phyloP scores from a whole-genome alignment of 2,329 filamentous ascomycete species.

The Xylaria sp. region DNA sequence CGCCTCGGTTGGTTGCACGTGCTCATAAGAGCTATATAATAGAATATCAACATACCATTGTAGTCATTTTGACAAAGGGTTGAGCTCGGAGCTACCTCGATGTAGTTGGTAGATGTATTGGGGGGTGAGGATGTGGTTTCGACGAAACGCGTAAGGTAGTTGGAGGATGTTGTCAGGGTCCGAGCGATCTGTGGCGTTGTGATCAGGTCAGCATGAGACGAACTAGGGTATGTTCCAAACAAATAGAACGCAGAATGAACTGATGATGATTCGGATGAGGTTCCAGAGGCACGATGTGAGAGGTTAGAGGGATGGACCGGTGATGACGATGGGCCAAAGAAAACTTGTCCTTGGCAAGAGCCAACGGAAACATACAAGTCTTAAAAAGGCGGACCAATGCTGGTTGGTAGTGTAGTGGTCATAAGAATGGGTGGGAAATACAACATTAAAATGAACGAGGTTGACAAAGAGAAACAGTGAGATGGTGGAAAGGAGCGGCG shows the following conservation, averaged over 20 bases:
- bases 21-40: background rate
- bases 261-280: background rate
- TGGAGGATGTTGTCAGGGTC: constrained; percentile 11
- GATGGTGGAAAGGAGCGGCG: constrained; percentile 2
- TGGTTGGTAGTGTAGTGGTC: constrained; percentile 7
- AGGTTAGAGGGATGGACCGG: constrained; percentile 3
- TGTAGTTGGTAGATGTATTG: constrained; percentile 8
- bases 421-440: constrained; percentile 12
- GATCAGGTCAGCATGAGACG: constrained; percentile 28
- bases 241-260: background rate
- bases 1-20: background rate
- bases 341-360: constrained; percentile 6
- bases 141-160: constrained; percentile 3
- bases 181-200: constrained; percentile 21
- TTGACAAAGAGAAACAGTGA: constrained; percentile 11
- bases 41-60: constrained; percentile 48
- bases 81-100: constrained; percentile 38
- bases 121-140: constrained; percentile 22
- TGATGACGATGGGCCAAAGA: background rate
- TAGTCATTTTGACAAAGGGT: constrained; percentile 48
- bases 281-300: background rate
- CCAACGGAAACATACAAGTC: constrained; percentile 18
- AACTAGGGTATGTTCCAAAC: constrained; percentile 1
- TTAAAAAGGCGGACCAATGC: constrained; percentile 12
- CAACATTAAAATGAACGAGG: constrained; percentile 30